Conservation (phyloP, 306 rosid genomes). For the Potentilla sterilis region DNA sequence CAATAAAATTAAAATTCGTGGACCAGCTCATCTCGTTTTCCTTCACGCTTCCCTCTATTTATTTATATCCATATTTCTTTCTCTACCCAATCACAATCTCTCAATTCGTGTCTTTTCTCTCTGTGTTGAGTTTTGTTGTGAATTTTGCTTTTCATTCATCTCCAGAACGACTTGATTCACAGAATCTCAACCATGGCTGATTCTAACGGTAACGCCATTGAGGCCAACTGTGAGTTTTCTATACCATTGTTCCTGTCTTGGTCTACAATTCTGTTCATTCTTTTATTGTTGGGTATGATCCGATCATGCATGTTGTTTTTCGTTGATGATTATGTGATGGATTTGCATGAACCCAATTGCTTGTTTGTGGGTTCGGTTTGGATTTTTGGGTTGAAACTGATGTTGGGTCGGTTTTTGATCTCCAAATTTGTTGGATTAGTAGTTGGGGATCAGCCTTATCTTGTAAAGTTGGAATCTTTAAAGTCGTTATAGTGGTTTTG, state of each 20-base stretch:
- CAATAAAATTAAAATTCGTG: constrained; percentile 3
- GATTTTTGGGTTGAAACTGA: not conserved
- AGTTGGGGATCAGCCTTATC: not conserved
- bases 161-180: not conserved
- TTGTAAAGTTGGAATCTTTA: not conserved
- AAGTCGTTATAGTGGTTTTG: not conserved
- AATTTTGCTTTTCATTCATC: constrained; percentile 12
- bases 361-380: not conserved
- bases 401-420: constrained; percentile 6
- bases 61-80: not conserved
- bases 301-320: not conserved
- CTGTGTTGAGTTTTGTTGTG: not conserved
- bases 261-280: not conserved
- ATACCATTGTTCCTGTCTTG: not conserved
- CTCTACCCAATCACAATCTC: constrained; percentile 19
- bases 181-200: constrained; percentile 45
- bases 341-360: not conserved
- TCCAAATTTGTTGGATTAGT: not conserved
- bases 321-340: not conserved
- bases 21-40: constrained; percentile 22
- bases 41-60: constrained; percentile 4
- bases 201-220: constrained; percentile 22
- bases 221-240: constrained; percentile 11
- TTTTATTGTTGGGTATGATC: constrained; percentile 3
- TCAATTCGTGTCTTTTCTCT: not conserved